These are phyloP conservation scores for Puccinia hordei DNA, from an alignment of 1,284 basidiomycete species.

Conservation along the genomic window DNA sequence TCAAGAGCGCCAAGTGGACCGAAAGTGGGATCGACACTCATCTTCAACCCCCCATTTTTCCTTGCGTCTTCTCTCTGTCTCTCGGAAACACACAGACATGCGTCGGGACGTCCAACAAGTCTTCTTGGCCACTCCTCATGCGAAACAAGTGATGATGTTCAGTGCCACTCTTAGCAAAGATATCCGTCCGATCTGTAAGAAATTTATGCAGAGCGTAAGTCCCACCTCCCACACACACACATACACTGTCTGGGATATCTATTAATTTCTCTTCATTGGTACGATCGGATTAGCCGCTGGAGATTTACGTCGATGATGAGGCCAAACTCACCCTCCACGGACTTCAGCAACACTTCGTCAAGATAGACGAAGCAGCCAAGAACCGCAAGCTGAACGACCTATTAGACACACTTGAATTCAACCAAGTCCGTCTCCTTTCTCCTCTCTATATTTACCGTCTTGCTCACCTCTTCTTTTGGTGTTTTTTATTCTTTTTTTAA, in stretches of 20 bases:
- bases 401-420: slow-evolving; percentile 95
- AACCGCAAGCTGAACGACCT: slow-evolving; percentile 97
- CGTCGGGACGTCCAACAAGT: slow-evolving; percentile 99
- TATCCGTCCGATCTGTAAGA: slow-evolving; percentile 96
- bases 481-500: not conserved
- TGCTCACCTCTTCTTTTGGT: not conserved
- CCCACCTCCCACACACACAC: not conserved
- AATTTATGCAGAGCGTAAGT: slow-evolving; percentile 98
- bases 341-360: slow-evolving; percentile 97
- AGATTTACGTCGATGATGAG: slow-evolving; percentile 99
- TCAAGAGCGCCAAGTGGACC: no score
- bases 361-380: slow-evolving; percentile 90
- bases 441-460: not conserved
- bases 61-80: not conserved
- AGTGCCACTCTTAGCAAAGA: slow-evolving; percentile 97
- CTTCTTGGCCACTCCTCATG: slow-evolving; percentile 98
- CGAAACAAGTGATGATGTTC: slow-evolving; percentile 99
- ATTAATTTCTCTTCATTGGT: not conserved
- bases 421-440: slow-evolving; percentile 69
- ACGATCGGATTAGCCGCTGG: slow-evolving; percentile 97
- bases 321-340: slow-evolving; percentile 98
- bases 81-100: slow-evolving; percentile 74
- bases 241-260: not conserved
- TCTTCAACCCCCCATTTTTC: not conserved
- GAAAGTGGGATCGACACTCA: no score